Evolutionary conservation across 1,284 basidiomycete species (phyloP).

Genomic region (Retiboletus fuscus): DNA sequence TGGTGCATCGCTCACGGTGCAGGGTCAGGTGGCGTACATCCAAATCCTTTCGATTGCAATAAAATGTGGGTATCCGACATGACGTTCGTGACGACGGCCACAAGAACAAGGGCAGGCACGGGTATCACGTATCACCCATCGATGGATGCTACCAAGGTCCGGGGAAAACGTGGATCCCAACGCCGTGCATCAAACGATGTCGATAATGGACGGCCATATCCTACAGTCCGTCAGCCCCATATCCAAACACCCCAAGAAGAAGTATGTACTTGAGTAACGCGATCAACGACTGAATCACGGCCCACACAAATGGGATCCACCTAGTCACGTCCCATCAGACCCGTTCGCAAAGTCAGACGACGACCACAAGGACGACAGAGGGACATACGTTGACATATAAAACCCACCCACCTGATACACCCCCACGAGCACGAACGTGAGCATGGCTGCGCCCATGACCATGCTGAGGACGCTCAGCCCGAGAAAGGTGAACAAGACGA

Average conservation of each 20-base stretch:
- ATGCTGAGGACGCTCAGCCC: slow-evolving; percentile 70
- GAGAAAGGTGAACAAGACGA: slow-evolving; percentile 73
- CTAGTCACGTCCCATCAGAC: slow-evolving; percentile 50
- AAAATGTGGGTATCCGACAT: slow-evolving; percentile 15
- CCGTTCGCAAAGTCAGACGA: too few relatives aligned
- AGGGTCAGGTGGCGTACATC: too few relatives aligned
- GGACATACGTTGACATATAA: slow-evolving; percentile 82
- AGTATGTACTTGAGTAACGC: slow-evolving; percentile 70
- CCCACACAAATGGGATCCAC: slow-evolving; percentile 87
- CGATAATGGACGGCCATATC: slow-evolving; percentile 68
- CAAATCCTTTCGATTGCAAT: too few relatives aligned
- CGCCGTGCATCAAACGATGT: slow-evolving; percentile 56
- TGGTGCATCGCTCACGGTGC: too few relatives aligned
- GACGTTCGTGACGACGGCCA: not conserved
- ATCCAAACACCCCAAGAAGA: not conserved
- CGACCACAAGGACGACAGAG: too few relatives aligned
- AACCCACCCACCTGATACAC: slow-evolving; percentile 77
- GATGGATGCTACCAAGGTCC: not conserved
- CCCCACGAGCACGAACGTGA: slow-evolving; percentile 78
- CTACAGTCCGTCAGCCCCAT: slow-evolving; percentile 47
- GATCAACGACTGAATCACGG: slow-evolving; percentile 74
- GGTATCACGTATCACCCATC: not conserved
- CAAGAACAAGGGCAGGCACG: too few relatives aligned
- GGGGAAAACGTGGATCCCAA: not conserved
- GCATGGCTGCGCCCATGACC: slow-evolving; percentile 74